These are phyloP conservation scores for Chaetomium sp. DNA, from an alignment of 2,329 filamentous ascomycete species.

Conservation along the genomic window DNA sequence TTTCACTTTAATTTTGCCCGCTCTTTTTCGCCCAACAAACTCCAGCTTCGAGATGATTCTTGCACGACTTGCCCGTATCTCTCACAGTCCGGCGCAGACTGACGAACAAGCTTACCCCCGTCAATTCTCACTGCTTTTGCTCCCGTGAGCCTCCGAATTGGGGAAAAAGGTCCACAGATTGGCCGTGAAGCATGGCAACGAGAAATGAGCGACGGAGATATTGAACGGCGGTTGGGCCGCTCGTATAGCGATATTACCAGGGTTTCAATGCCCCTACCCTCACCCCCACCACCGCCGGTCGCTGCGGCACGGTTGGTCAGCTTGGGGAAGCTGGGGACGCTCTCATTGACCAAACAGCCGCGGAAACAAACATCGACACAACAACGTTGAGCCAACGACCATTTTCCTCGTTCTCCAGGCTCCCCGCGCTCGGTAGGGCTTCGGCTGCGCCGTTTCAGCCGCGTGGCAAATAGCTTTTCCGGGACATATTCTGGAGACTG, in stretches of 20 bases:
- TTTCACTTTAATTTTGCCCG: too few relatives aligned
- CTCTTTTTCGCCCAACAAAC: too few relatives aligned
- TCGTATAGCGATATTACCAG: slow-evolving; percentile 14
- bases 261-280: slow-evolving; percentile 1
- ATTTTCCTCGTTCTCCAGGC: not conserved
- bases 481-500: not conserved
- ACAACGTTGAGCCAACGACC: too few relatives aligned
- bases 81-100: too few relatives aligned
- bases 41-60: too few relatives aligned
- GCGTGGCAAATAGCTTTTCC: slow-evolving; percentile 4
- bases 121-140: too few relatives aligned
- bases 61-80: too few relatives aligned
- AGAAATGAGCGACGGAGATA: slow-evolving; percentile 4
- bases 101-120: too few relatives aligned
- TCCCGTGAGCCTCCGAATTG: not conserved
- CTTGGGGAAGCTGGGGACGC: not conserved
- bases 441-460: slow-evolving; percentile 9
- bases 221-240: slow-evolving; percentile 13
- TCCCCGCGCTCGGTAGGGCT: not conserved
- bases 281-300: not conserved
- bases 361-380: not conserved
- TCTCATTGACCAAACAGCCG: not conserved
- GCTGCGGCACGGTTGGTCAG: not conserved
- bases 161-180: not conserved
- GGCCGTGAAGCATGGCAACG: not conserved